These are phyloP conservation scores for Kalmusia sp. DNA, from an alignment of 2,329 filamentous ascomycete species.

Conservation along the genomic window DNA sequence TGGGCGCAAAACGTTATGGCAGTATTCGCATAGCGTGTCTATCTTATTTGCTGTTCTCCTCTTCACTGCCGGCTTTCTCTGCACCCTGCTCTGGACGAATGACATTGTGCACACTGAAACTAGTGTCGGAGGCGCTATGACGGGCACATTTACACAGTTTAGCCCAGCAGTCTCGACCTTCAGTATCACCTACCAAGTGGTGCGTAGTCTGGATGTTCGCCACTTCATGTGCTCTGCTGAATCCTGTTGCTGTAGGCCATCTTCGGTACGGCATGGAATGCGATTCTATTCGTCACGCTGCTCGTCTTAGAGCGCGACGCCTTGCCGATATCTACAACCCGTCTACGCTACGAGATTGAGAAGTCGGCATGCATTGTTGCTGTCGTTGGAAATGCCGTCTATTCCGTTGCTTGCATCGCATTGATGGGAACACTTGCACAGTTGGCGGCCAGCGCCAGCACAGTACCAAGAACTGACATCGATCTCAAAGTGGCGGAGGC, in stretches of 20 bases:
- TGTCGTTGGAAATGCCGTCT: constrained; percentile 12
- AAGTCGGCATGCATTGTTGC: constrained; percentile 14
- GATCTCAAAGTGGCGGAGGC: background rate
- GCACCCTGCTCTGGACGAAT: constrained; percentile 12
- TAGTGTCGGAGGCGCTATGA: constrained; percentile 3
- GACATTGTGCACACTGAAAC: constrained; percentile 11
- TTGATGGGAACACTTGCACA: constrained; percentile 14
- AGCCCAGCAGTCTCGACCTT: constrained; percentile 14
- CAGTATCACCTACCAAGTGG: constrained; percentile 14
- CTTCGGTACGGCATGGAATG: constrained; percentile 15
- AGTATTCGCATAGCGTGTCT: constrained; percentile 10
- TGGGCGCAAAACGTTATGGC: constrained; percentile 8
- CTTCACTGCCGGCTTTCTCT: constrained; percentile 15
- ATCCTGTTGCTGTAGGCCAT: constrained; percentile 5
- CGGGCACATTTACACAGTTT: constrained; percentile 11
- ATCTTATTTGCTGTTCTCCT: constrained; percentile 12
- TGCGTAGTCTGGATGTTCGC: background rate
- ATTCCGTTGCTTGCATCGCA: constrained; percentile 13
- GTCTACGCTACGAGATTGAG: constrained; percentile 14
- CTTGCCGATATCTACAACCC: constrained; percentile 9
- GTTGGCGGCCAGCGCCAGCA: constrained; percentile 9
- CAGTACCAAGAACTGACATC: background rate
- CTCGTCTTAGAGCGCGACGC: constrained; percentile 13
- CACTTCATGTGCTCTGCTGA: background rate
- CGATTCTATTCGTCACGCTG: constrained; percentile 10